Conservation (phyloP, 1,139 yeast genomes). For the Pichia inconspicua region DNA sequence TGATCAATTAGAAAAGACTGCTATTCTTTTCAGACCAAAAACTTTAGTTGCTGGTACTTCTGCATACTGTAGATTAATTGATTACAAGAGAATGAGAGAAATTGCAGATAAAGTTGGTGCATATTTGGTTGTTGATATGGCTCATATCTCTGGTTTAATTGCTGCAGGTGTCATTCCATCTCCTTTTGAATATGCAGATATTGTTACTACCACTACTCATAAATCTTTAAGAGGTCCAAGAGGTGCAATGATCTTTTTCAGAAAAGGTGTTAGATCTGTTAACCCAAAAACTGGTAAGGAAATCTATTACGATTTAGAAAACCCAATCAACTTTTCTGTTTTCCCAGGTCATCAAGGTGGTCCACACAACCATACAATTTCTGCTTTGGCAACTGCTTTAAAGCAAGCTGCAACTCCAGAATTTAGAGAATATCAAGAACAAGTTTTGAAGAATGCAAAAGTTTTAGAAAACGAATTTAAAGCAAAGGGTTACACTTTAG, state of each 20-base stretch:
- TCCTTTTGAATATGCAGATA: constrained; percentile 93
- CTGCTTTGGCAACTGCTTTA: constrained; percentile 94
- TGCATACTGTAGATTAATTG: constrained; percentile 92
- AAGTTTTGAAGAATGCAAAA: constrained; percentile 85
- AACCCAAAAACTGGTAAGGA: constrained; percentile 91
- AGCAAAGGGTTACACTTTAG: constrained; percentile 69
- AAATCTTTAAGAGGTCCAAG: constrained; percentile 98
- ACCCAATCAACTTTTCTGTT: constrained; percentile 92
- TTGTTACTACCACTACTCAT: constrained; percentile 97
- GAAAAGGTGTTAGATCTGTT: constrained; percentile 88
- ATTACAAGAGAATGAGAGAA: constrained; percentile 91
- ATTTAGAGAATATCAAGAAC: constrained; percentile 82
- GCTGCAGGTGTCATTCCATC: constrained; percentile 96
- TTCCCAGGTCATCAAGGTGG: constrained; percentile 99
- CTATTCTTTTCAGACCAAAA: constrained; percentile 87
- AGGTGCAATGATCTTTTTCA: constrained; percentile 98
- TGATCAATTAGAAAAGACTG: constrained; percentile 87
- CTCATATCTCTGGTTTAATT: constrained; percentile 92
- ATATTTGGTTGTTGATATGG: constrained; percentile 94
- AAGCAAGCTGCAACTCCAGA: constrained; percentile 91
- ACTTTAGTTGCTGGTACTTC: constrained; percentile 95
- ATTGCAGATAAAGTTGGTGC: constrained; percentile 97
- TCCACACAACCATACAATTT: constrained; percentile 97
- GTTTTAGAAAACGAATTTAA: constrained; percentile 69
- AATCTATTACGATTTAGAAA: constrained; percentile 81